Base-by-base conservation (phyloP, 1,284 basidiomycete species). In the Anthracocystis setariae region DNA sequence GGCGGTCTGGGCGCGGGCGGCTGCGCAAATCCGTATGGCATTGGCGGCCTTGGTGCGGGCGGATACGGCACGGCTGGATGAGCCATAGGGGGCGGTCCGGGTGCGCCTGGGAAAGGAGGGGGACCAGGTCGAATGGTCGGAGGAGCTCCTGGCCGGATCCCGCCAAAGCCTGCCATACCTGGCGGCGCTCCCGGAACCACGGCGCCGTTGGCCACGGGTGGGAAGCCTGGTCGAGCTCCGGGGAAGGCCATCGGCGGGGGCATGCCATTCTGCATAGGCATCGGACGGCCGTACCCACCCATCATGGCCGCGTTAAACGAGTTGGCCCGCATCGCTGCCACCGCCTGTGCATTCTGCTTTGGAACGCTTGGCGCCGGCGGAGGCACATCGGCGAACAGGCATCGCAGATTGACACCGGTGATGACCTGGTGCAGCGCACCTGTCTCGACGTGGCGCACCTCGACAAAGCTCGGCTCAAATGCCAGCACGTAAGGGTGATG, bases 401-500 rank as follows among this genome's bases (percentile, higher is more conserved):
- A 88, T 13, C 91, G 90, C 47, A 83, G 62, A 38, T 82, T 81
- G 59, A 80, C 74, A 32, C 78, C 82, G 70, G 95, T 93, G 65
- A 98, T 96, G 78, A 98, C 92, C 85, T 98, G 96, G 24, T 93
- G 90, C 82, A 98, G 88, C 32, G 89, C 86, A 8, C 95, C 94
- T 4, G 91, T 93, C 82, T 96, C 92, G 65, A 98, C 94, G 81
- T 98, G 92, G 42, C 94, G 90, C 47, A 99, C 91, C 84, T 99
- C 96, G 78, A 98, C 90, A 81, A 99, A 98, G 2, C 90, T 91
- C 10, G 94, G 91, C 82, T 98, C 96, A 79, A 99, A 97, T 0
- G 95, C 96, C 40, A 99, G 87, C 29, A 98, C 92, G 83, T 94
- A 98, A 0, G 96, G 95, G 84, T 95, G 95, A 82, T 95, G 92